A percentile compares a stretch with the other conserved stretches of the same genome.
Conservation (phyloP, 2,329 filamentous ascomycete genomes). For the Aspergillus versicolor region DNA sequence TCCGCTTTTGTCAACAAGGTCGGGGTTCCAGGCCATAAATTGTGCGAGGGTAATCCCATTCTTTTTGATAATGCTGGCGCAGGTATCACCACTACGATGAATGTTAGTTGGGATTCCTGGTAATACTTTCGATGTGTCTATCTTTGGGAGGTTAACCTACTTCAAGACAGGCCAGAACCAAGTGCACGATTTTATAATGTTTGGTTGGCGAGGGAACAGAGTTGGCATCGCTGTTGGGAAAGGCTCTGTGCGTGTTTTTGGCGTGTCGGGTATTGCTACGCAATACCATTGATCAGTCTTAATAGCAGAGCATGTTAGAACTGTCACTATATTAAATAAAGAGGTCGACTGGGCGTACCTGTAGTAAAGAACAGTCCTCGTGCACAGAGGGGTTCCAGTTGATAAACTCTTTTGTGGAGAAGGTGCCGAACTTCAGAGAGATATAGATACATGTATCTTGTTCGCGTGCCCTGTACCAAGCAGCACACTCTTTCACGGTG, state of each 20-base stretch:
- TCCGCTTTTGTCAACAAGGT: no score
- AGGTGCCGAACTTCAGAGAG: slow-evolving; percentile 7
- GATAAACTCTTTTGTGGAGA: slow-evolving; percentile 8
- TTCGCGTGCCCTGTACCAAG: slow-evolving; percentile 3
- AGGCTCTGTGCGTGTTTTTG: slow-evolving; percentile 5
- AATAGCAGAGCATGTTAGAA: no score
- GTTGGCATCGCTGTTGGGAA: slow-evolving; percentile 1
- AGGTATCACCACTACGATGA: no score
- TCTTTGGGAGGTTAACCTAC: neutral
- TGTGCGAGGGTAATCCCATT: no score
- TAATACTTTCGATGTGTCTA: no score
- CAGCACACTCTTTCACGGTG: slow-evolving; percentile 7
- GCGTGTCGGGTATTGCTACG: slow-evolving; percentile 6
- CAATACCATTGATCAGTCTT: slow-evolving; percentile 5
- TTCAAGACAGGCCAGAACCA: neutral
- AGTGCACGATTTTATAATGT: neutral
- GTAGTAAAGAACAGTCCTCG: neutral
- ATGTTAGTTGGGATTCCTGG: no score
- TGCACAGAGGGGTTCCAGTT: slow-evolving; percentile 10
- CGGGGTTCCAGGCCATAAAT: no score
- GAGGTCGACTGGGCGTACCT: neutral
- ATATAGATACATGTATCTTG: slow-evolving; percentile 14
- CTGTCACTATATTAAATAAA: no score
- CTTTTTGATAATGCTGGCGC: no score
- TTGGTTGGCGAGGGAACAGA: neutral